Percentiles rank a stretch among this genome's conserved stretches.
Conservation (phyloP, 805 yeast genomes). For the Pichia nanzhaoensis region DNA sequence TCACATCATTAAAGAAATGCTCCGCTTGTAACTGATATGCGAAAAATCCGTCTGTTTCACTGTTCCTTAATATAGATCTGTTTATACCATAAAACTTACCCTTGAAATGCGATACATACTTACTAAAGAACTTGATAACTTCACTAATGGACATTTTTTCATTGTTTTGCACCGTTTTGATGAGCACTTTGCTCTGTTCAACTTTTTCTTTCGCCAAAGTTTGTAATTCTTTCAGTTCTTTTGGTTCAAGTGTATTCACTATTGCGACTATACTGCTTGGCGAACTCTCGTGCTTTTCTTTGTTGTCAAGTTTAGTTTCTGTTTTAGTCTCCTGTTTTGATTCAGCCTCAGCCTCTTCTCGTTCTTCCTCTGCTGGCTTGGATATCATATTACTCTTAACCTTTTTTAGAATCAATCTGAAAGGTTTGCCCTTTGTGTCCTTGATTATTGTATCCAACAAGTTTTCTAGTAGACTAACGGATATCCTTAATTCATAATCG, state of each 20-base stretch:
- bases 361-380: neutral
- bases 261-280: constrained; percentile 7
- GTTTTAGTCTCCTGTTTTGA: too few species aligned
- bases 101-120: constrained; percentile 12
- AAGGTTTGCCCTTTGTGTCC: constrained; percentile 29
- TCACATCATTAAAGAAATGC: constrained; percentile 33
- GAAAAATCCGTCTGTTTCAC: constrained; percentile 15
- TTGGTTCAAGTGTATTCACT: constrained; percentile 11
- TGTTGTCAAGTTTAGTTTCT: neutral
- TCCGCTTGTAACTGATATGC: constrained; percentile 35
- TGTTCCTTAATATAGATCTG: constrained; percentile 14
- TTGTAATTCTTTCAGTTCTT: constrained; percentile 12
- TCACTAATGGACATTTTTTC: constrained; percentile 17
- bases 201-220: constrained; percentile 19
- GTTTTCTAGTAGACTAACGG: constrained; percentile 46
- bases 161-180: constrained; percentile 3
- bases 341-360: too few species aligned
- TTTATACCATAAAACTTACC: constrained; percentile 17
- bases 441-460: constrained; percentile 35
- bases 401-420: constrained; percentile 29
- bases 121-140: constrained; percentile 19
- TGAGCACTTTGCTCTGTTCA: constrained; percentile 3
- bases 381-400: neutral
- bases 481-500: constrained; percentile 57
- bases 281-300: constrained; percentile 11